A percentile compares a stretch with the other conserved stretches of the same genome.
phyloP scores from a whole-genome alignment of 202 grass and related monocot genomes.

The Panicum virgatum region DNA sequence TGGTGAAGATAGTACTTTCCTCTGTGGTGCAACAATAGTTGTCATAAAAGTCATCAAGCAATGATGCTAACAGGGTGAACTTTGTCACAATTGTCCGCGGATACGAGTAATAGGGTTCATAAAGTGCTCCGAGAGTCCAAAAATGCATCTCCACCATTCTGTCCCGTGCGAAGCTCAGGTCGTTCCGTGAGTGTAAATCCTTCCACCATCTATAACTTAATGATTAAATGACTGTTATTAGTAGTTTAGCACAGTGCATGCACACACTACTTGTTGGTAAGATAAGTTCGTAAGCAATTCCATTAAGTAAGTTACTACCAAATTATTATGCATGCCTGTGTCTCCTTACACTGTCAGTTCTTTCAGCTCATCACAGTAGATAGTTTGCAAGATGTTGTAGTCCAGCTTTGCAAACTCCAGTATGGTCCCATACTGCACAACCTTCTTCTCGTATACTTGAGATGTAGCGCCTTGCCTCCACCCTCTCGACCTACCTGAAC shows the following conservation, averaged over 20 bases:
- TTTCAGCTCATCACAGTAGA: slow-evolving; percentile 43
- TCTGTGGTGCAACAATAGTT: slow-evolving; percentile 27
- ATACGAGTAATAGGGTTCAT: slow-evolving; percentile 22
- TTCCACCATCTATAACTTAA: slow-evolving; percentile 48
- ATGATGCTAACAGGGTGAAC: background rate
- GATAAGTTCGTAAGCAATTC: background rate
- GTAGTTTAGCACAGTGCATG: too few relatives aligned
- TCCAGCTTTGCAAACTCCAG: slow-evolving; percentile 60
- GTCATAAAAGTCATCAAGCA: slow-evolving; percentile 54
- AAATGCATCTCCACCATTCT: too few relatives aligned
- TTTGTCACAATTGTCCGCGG: slow-evolving; percentile 36
- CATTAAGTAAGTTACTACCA: too few relatives aligned
- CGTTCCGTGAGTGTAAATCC: background rate
- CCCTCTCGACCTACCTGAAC: slow-evolving; percentile 26
- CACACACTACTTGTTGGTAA: too few relatives aligned
- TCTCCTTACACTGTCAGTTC: slow-evolving; percentile 16
- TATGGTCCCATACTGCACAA: slow-evolving; percentile 1
- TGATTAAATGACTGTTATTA: background rate
- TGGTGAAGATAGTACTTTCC: slow-evolving; percentile 21
- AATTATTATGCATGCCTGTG: too few relatives aligned
- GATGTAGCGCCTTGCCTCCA: slow-evolving; percentile 46
- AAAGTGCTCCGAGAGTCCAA: too few relatives aligned
- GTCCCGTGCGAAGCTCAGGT: too few relatives aligned
- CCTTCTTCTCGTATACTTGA: slow-evolving; percentile 33
- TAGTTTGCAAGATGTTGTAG: slow-evolving; percentile 32